Base-by-base conservation (phyloP, 257 asterid genomes). In the Schizonepeta tenuifolia region DNA sequence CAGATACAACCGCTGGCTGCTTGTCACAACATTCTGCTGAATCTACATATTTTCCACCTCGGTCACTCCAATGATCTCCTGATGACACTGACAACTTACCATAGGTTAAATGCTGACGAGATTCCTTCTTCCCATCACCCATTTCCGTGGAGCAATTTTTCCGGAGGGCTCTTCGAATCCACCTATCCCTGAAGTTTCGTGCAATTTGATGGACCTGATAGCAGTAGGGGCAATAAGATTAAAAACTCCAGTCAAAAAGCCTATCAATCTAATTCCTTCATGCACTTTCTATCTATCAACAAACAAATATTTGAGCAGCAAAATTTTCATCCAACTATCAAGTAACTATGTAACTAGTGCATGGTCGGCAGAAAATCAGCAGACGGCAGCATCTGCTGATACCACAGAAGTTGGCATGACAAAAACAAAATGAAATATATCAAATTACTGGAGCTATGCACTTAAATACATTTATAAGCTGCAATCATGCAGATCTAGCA, bases 121-220 rank as follows among this genome's bases (percentile, higher is more conserved):
- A 72, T 28, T 81, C 93, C 46, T 50, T 77, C 81, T 80, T 73
- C 72, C 75, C 68, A 28, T 84, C 87, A 73, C 83, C 98, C 65
- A 77, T 78, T 67, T 83, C 87, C 75, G 64, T 76, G 85, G 80
- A 83, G 80, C 84, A 74, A 77, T 67, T 78, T 83, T 65, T 90
- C 59, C 96, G 84, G 72, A 74, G 76, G 60, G 77, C 66, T 70
- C 94, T 84, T 40, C 90, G 98, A 64, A 92, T 88, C 91, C 92
- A 92, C 84, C 85, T 82, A 73, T 92, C 97, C 59, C 98, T 83
- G 79, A 92, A 90, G 83, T 76, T 87, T 57, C 98, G 85, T 64
- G 98, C 97, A 75, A 80, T 92, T 80, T 92, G 96, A 87, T 92
- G 96, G 80, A 88, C 96, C 98, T 92, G 88, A 62, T 64, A 75